Conservation (phyloP, 257 asterid species). For the Perilla frutescens region DNA sequence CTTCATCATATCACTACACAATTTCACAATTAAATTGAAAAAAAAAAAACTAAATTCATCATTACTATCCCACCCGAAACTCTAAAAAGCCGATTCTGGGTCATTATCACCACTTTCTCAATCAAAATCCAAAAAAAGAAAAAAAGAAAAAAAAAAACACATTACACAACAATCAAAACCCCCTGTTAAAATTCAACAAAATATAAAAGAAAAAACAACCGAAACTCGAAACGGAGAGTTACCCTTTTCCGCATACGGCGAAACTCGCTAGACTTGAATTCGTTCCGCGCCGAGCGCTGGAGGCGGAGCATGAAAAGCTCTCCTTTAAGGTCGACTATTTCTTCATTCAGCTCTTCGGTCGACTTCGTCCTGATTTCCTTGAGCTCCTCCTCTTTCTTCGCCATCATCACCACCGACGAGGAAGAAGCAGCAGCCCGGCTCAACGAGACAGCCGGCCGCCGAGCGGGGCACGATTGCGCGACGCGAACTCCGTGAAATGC, state of each 20-base stretch:
- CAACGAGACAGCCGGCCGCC: slow-evolving; percentile 27
- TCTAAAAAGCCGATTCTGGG: neutral
- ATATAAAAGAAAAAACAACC: neutral
- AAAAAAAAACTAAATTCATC: neutral
- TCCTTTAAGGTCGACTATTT: slow-evolving; percentile 90
- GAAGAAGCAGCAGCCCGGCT: slow-evolving; percentile 40
- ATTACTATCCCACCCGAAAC: neutral
- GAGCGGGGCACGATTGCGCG: slow-evolving; percentile 55
- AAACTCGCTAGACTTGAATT: slow-evolving; percentile 92
- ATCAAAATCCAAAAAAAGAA: slow-evolving; percentile 12
- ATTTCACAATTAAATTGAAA: neutral
- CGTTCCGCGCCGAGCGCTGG: slow-evolving; percentile 89
- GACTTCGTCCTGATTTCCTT: slow-evolving; percentile 80
- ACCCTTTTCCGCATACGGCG: slow-evolving; percentile 90
- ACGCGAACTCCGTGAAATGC: slow-evolving; percentile 71
- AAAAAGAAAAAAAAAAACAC: neutral
- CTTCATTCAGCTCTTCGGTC: slow-evolving; percentile 80
- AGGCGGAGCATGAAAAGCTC: slow-evolving; percentile 98
- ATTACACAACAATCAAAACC: slow-evolving; percentile 11
- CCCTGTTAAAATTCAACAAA: neutral
- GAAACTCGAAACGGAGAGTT: slow-evolving; percentile 4
- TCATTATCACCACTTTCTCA: neutral
- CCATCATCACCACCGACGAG: slow-evolving; percentile 72
- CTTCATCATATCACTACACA: neutral
- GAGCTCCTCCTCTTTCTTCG: slow-evolving; percentile 78